Base-by-base conservation (phyloP, 495 filamentous ascomycete genomes). In the Xylaria longipes region DNA sequence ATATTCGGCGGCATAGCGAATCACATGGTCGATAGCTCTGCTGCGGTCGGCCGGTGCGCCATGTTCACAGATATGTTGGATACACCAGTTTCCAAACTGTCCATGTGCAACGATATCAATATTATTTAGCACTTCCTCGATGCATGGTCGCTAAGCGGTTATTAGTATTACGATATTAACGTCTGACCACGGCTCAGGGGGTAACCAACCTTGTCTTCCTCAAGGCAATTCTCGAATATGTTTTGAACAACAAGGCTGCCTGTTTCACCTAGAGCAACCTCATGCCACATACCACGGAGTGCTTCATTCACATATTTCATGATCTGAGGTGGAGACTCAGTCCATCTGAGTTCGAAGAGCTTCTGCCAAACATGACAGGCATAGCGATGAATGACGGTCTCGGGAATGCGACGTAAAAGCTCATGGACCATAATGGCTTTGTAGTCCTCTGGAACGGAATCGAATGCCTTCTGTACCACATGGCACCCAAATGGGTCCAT, bases 61-160 rank as follows among this genome's bases (percentile, higher is more conserved):
- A 80, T 99, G 97, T 79, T 99, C 96, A 83, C 96, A 99, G 78
- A 99, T 94, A 82, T 99, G 96, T 81, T 99, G 96, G 75, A 99
- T 98, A 82, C 96, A 99, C 96, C 96, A 99, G 78, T 99, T 99
- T 61, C 96, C 96, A 79, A 98, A 99, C 78, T 99, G 96, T n/a
- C 96, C 96, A 80, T 97, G 96, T 57, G 96, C 91, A 76, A 99
- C 93, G 65, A 97, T 90, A 81, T 98, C 94, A 69, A 98, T 97
- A 79, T 94, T 97, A 43, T 87, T 90, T 35, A 99, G 86, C 8
- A 99, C 96, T 78, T 99, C 96, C 81, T 97, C 94, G 76, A 99
- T 97, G 77, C 96, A 97, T 54, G 94, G 93, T 72, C 96, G 94
- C 95, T 97, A 66, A 25, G 27, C 27, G 29, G 39, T 54, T 56